Conservation (phyloP, 345 rosid genomes). For the Arabidopsis arenosa region DNA sequence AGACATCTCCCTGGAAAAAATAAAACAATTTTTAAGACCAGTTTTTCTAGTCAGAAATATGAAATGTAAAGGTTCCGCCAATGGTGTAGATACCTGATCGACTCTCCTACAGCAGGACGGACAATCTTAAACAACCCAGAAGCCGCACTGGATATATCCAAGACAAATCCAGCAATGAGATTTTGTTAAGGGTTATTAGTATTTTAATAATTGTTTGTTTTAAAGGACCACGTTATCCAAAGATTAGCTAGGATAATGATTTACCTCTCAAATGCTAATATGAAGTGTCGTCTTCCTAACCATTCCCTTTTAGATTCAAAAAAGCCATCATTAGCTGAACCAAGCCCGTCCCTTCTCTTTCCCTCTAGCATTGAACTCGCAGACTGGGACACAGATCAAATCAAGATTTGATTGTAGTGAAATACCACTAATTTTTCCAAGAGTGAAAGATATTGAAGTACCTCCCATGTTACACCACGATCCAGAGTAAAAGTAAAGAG, state of each 20-base stretch:
- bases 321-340: conserved; percentile 86
- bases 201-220: not conserved
- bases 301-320: conserved; percentile 98
- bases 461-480: conserved; percentile 98
- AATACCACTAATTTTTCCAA: conserved; percentile 25
- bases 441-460: conserved; percentile 39
- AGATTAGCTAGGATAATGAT: conserved; percentile 19
- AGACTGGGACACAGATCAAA: conserved; percentile 53
- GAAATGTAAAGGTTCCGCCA: conserved; percentile 16
- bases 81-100: conserved; percentile 65
- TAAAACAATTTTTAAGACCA: conserved; percentile 14
- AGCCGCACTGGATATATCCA: conserved; percentile 61
- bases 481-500: conserved; percentile 89
- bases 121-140: conserved; percentile 87
- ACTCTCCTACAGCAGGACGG: conserved; percentile 95
- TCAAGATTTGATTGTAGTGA: conserved; percentile 20
- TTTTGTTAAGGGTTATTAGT: not conserved
- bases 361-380: conserved; percentile 79
- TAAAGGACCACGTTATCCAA: not conserved
- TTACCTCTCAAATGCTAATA: conserved; percentile 95
- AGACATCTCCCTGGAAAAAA: conserved; percentile 79
- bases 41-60: conserved; percentile 21
- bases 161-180: conserved; percentile 34
- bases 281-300: conserved; percentile 89
- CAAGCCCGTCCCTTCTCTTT: conserved; percentile 81